Evolutionary conservation across 139 green algal species (phyloP).

Genomic region (Desmodesmus armatus): DNA sequence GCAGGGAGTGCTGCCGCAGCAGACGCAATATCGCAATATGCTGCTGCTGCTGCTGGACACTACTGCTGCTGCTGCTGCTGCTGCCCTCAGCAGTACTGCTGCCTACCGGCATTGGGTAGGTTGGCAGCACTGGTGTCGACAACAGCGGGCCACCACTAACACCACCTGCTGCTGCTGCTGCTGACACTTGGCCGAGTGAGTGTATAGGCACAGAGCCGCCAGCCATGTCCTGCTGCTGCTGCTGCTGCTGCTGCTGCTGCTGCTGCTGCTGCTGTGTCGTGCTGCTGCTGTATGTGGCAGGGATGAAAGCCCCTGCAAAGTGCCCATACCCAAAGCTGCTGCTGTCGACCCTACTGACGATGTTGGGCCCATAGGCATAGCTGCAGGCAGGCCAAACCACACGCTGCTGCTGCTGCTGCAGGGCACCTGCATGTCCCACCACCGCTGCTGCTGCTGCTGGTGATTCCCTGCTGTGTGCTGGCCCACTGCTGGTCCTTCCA

Average conservation of each 20-base stretch:
- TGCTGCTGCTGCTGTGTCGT: background rate
- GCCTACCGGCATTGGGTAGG: no score
- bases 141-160: background rate
- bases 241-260: background rate
- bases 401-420: constrained; percentile 21
- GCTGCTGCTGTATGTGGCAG: background rate
- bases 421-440: background rate
- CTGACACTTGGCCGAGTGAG: background rate
- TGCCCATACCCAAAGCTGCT: background rate
- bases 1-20: constrained; percentile 10
- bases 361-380: background rate
- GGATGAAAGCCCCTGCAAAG: background rate
- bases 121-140: background rate
- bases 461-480: background rate
- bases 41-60: background rate
- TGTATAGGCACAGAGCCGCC: no score
- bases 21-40: no score
- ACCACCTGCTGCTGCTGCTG: background rate
- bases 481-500: background rate
- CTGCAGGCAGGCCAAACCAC: background rate
- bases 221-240: background rate
- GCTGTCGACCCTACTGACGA: background rate
- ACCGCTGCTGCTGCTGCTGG: background rate
- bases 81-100: no score
- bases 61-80: background rate